phyloP scores from a whole-genome alignment of 306 rosid genomes.

The Vachellia pachyceras region DNA sequence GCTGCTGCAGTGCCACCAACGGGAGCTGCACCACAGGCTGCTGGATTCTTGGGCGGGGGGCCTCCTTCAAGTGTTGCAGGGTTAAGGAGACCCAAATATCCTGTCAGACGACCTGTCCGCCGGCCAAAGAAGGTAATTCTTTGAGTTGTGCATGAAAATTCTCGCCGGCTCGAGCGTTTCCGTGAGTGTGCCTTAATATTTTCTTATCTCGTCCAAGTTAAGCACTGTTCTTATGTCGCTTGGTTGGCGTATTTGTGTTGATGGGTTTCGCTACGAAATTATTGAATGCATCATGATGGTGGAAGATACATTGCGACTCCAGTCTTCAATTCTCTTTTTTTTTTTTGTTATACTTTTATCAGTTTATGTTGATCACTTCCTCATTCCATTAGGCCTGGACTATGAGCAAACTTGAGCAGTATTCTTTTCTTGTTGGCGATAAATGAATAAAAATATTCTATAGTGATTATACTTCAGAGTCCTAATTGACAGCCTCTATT shows the following conservation, averaged over 20 bases:
- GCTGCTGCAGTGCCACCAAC: slow-evolving; percentile 5
- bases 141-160: background rate
- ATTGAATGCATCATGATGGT: background rate
- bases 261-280: background rate
- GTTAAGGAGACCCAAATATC: background rate
- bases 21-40: background rate
- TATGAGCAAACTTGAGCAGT: background rate
- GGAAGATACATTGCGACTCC: too few species aligned
- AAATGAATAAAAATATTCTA: background rate
- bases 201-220: background rate
- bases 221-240: slow-evolving; percentile 1
- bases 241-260: background rate
- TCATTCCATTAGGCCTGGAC: background rate
- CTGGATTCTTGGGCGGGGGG: background rate
- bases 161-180: background rate
- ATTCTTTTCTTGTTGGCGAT: background rate
- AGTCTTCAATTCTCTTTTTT: background rate
- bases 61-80: too few species aligned
- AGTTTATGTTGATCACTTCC: background rate
- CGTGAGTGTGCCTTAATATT: background rate
- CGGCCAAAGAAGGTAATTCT: slow-evolving; percentile 72
- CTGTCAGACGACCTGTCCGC: slow-evolving; percentile 57
- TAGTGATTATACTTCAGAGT: background rate
- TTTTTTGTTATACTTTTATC: background rate
- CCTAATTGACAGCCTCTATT: background rate